A percentile compares a stretch with the other conserved stretches of the same genome.
Evolutionary conservation across 768 basidiomycete genomes (phyloP).

Genomic region (Rhodotorula paludigena): DNA sequence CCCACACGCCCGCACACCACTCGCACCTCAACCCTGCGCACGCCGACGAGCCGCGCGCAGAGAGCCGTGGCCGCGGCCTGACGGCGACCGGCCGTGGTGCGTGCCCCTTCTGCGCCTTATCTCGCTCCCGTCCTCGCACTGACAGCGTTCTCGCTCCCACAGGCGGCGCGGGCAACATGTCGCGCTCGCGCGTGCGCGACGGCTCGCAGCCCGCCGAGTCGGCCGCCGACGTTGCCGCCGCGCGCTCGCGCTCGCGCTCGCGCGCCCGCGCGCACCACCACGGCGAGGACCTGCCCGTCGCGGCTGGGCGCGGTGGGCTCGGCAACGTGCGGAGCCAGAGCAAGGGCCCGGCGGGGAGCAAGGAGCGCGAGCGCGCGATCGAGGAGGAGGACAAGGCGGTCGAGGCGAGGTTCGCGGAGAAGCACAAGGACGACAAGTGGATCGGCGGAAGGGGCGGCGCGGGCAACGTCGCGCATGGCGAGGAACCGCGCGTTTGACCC

Average conservation of each 20-base stretch:
- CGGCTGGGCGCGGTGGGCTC: constrained; percentile 25
- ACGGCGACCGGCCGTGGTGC: constrained; percentile 30
- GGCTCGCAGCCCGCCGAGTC: constrained; percentile 10
- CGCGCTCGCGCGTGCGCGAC: constrained; percentile 34
- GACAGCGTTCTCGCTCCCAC: background rate
- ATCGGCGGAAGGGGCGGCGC: constrained; percentile 24
- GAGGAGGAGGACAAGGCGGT: constrained; percentile 23
- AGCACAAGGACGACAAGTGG: constrained; percentile 15
- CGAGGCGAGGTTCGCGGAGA: constrained; percentile 17
- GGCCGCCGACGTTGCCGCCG: constrained; percentile 11
- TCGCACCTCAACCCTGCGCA: constrained; percentile 32
- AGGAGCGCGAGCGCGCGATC: constrained; percentile 14
- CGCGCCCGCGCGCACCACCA: constrained; percentile 13
- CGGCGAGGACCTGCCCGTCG: constrained; percentile 28
- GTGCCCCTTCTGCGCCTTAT: background rate
- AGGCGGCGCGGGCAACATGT: constrained; percentile 40
- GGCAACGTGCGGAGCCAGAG: constrained; percentile 28
- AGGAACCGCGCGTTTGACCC: background rate
- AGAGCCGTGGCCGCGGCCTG: constrained; percentile 17
- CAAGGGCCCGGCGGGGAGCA: background rate
- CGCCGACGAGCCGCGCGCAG: constrained; percentile 1
- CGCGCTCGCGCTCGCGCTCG: constrained; percentile 29
- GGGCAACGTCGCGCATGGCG: constrained; percentile 5
- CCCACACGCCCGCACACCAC: constrained; percentile 3
- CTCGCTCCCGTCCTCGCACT: background rate